These are phyloP conservation scores for Hypericum androsaemum DNA, from an alignment of 345 rosid species.

Conservation along the genomic window DNA sequence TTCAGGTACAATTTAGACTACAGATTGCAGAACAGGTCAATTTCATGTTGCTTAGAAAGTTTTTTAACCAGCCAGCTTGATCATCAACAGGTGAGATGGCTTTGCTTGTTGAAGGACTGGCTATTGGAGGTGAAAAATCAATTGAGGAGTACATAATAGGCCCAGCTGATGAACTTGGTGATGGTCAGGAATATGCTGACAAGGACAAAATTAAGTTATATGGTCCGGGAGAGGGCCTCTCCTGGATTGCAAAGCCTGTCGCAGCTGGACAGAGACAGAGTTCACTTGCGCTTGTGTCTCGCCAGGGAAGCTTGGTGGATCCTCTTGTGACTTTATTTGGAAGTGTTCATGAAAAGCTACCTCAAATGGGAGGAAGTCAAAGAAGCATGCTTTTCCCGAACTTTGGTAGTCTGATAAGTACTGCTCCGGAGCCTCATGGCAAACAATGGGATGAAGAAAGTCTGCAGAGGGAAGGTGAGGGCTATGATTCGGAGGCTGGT, in stretches of 20 bases:
- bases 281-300: constrained; percentile 53
- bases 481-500: constrained; percentile 41
- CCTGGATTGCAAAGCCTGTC: constrained; percentile 85
- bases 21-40: too few relatives aligned
- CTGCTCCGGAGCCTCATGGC: constrained; percentile 36
- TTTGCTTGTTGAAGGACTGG: constrained; percentile 90
- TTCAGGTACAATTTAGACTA: constrained; percentile 41
- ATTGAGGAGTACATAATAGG: constrained; percentile 85
- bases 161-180: constrained; percentile 55
- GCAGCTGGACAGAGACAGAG: constrained; percentile 60
- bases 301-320: constrained; percentile 87
- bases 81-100: constrained; percentile 85
- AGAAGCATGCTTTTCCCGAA: constrained; percentile 69
- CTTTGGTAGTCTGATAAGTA: constrained; percentile 90
- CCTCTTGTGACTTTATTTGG: constrained; percentile 86
- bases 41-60: too few relatives aligned
- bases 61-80: too few relatives aligned
- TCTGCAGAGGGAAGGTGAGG: constrained; percentile 55
- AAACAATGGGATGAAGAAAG: constrained; percentile 91
- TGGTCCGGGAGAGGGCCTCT: constrained; percentile 76
- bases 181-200: constrained; percentile 44
- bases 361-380: constrained; percentile 74
- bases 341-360: constrained; percentile 82
- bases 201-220: constrained; percentile 58
- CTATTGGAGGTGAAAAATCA: constrained; percentile 77